Conservation (phyloP, 2,329 filamentous ascomycete species). For the Colletotrichum ledebouriae region DNA sequence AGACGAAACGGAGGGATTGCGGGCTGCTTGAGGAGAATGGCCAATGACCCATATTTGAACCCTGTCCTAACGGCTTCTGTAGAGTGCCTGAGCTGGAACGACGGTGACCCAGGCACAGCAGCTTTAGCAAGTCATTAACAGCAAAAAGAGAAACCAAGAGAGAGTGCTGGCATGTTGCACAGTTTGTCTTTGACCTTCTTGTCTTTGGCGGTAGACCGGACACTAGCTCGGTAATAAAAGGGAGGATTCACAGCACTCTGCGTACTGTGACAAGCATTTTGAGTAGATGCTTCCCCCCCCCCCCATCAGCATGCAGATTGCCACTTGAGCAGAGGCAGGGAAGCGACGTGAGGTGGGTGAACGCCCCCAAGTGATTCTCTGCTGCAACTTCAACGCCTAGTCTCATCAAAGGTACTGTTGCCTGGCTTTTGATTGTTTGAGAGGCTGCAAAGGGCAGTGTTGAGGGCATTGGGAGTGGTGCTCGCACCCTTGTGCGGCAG, state of each 20-base stretch:
- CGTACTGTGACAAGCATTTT: conserved; percentile 35
- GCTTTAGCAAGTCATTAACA: conserved; percentile 28
- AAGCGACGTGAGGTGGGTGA: conserved; percentile 30
- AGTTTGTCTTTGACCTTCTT: conserved; percentile 34
- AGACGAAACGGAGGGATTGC: conserved; percentile 26
- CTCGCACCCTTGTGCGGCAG: conserved; percentile 21
- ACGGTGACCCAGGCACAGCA: conserved; percentile 27
- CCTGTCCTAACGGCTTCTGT: conserved; percentile 17
- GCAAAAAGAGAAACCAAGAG: conserved; percentile 39
- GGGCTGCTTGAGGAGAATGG: conserved; percentile 26
- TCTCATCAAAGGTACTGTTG: not conserved
- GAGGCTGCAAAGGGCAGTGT: not conserved
- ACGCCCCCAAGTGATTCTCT: conserved; percentile 1
- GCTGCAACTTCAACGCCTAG: not conserved
- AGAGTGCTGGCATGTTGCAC: conserved; percentile 35
- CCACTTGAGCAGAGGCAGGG: conserved; percentile 31
- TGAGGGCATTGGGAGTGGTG: not conserved
- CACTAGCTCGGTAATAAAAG: conserved; percentile 24
- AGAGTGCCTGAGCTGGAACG: conserved; percentile 31
- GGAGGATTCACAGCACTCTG: conserved; percentile 31
- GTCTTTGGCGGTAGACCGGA: conserved; percentile 29
- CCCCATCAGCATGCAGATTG: conserved; percentile 29
- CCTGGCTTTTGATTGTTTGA: conserved; percentile 22
- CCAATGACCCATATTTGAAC: conserved; percentile 41
- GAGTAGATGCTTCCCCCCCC: conserved; percentile 18